Evolutionary conservation across 352 stramenopile genomes (phyloP), one percentile per base, ranked within the genome.

Genomic region (Globisporangium okanoganense): DNA sequence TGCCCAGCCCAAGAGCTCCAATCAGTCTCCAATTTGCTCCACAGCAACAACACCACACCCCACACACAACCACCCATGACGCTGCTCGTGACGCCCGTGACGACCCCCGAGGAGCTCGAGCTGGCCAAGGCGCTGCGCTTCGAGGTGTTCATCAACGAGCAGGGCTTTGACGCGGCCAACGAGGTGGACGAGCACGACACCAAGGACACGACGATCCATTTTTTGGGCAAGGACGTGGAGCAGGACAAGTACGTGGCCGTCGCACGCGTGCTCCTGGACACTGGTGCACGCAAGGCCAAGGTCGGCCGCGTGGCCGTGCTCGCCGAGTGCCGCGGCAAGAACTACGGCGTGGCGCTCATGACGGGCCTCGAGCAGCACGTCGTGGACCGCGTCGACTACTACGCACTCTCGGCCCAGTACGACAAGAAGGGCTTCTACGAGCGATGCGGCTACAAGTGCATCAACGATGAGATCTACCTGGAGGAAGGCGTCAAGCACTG

Each of bases 361-460:
- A 20, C 66, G 7, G 67, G 48, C 6, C 57, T 81, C 9, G 78
- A 88, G 47, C 31, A 61, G 20, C 18, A 64, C 12, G 53, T 86
- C 16, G 56, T 33, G 12, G 48, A 65, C 33, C 63, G 70, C 20
- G 71, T 69, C 18, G 71, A 84, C 29, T 59, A 50, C 31, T 75
- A 79, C 31, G 64, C 69, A 44, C 67, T 90, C 2, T 86, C 73
- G 49, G 71, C 80, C 38, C 72, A 82, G 55, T 72, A 73, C 35
- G 65, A 71, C 67, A 84, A 82, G 63, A 75, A 76, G 38, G 76
- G 55, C 0, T 91, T 91, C 63, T 91, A 89, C 56, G 73, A 79
- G 47, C 85, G 84, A 54, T 89, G 82, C 41, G 82, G 82, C 29
- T 91, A 89, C 65, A 56, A 56, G 24, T 77, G 67, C 51, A 16